phyloP scores from a whole-genome alignment of 1,284 basidiomycete species.

The Boletus semigastroideus region DNA sequence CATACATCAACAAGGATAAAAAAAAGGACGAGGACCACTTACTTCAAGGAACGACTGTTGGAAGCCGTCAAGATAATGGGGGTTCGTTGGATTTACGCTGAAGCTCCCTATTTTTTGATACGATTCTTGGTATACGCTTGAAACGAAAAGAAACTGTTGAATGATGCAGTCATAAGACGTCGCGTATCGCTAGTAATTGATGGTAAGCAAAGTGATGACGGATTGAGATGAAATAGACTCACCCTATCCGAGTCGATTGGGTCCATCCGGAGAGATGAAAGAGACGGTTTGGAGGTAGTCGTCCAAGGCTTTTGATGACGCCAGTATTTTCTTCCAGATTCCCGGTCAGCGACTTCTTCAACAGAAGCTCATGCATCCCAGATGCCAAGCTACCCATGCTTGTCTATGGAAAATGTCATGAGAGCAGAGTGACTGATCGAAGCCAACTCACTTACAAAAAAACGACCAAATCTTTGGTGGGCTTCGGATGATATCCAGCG shows the following conservation, averaged over 20 bases:
- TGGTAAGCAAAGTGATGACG: not conserved
- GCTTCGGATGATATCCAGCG: slow-evolving; percentile 74
- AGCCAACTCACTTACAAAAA: slow-evolving; percentile 51
- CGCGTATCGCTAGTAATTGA: slow-evolving; percentile 59
- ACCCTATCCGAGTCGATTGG: slow-evolving; percentile 71
- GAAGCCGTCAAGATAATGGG: slow-evolving; percentile 71
- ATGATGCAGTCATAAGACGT: slow-evolving; percentile 77
- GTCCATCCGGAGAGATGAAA: slow-evolving; percentile 72
- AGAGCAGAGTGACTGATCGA: slow-evolving; percentile 1
- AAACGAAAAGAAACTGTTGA: slow-evolving; percentile 66
- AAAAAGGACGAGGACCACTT: slow-evolving; percentile 17
- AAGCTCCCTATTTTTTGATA: slow-evolving; percentile 73
- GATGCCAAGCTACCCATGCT: slow-evolving; percentile 75
- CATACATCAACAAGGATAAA: not conserved
- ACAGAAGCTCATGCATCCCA: slow-evolving; percentile 74
- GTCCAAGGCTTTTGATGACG: slow-evolving; percentile 82
- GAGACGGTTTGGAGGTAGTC: slow-evolving; percentile 70
- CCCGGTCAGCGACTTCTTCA: slow-evolving; percentile 57
- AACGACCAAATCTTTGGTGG: slow-evolving; percentile 76
- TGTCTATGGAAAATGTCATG: slow-evolving; percentile 48
- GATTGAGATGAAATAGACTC: slow-evolving; percentile 16
- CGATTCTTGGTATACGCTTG: slow-evolving; percentile 67
- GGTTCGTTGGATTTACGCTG: slow-evolving; percentile 70
- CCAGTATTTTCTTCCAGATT: slow-evolving; percentile 72
- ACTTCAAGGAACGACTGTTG: slow-evolving; percentile 69